Conservation (phyloP, 225 moss, liverwort and hornwort genomes). For the Antitrichia curtipendula region DNA sequence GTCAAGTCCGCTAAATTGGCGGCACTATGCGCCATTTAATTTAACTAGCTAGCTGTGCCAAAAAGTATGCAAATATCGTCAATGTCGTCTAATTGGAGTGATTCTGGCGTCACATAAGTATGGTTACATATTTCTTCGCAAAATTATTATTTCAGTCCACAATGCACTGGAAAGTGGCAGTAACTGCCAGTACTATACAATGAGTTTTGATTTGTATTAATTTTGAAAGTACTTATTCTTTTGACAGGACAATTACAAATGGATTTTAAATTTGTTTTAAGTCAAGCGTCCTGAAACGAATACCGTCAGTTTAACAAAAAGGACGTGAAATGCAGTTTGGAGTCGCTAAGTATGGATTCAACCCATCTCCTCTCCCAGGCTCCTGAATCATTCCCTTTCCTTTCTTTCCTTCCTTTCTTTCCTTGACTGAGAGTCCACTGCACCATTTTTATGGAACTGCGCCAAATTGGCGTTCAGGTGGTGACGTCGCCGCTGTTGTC, state of each 20-base stretch:
- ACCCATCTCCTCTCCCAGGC: background rate
- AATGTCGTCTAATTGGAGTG: background rate
- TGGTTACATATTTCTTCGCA: too few relatives aligned
- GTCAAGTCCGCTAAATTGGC: background rate
- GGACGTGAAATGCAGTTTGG: background rate
- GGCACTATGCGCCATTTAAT: background rate
- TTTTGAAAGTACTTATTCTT: too few relatives aligned
- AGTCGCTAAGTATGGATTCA: background rate
- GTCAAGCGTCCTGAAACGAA: background rate
- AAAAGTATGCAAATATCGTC: background rate
- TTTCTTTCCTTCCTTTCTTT: background rate
- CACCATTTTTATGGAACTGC: background rate
- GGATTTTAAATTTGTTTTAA: too few relatives aligned
- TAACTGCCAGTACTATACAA: too few relatives aligned
- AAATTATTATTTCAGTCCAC: background rate
- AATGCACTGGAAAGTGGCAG: too few relatives aligned
- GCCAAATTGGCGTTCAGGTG: background rate
- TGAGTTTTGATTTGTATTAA: too few relatives aligned
- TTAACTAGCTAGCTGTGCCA: too few relatives aligned
- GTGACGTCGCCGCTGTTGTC: background rate
- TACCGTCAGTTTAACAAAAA: background rate
- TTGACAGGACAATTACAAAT: background rate
- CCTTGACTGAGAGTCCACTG: background rate
- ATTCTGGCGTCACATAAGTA: background rate
- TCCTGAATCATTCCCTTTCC: background rate